Base-by-base conservation (phyloP, 1,139 yeast species). In the Lodderomyces orthopsilosis region DNA sequence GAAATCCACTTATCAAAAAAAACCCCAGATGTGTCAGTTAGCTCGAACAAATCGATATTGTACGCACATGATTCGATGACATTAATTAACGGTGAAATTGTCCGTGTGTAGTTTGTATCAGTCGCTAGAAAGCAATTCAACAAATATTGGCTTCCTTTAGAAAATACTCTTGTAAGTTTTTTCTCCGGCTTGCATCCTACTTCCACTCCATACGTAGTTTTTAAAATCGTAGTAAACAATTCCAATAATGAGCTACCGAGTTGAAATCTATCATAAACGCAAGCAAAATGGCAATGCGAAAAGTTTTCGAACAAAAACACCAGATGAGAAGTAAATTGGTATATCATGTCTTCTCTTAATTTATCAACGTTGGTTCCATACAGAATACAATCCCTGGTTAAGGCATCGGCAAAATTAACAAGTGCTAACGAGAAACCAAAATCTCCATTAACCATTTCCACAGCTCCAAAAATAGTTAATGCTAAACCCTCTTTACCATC, bases 221-320 rank as follows among this genome's bases (percentile, higher is more conserved):
- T 66, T 35, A 88, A 59, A 5, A 86, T 70, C 32, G 74, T 74
- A 9, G 77, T 66, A 55, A 89, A 83, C 1, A 82, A 68, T 23
- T 71, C 74, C 9, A 85, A 66, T 6, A 83, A 69, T 42, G 75
- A 66, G 3, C 74, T 68, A 0, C 94, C 90, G 40, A 89, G 71
- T 50, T 80, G 77, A 54, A 79, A 69, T 50, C 81, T 79, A 55
- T 89, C 88, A 40, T 67, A 61, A 1, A 78, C 66, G 21, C 74
- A 62, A 26, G 68, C 65, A 58, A 81, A 89, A 47, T 80, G 75
- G 83, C 96, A 88, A 54, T 76, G 80, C 6, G 75, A 66, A 55
- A 83, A 86, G 50, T 88, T 82, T 55, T 89, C 96, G 62, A 83
- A 88, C 0, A 88, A 77, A 42, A 75, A 76, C 15, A 87, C 63